Evolutionary conservation across 1,284 basidiomycete species (phyloP).

Genomic region (Moesziomyces aphidis): DNA sequence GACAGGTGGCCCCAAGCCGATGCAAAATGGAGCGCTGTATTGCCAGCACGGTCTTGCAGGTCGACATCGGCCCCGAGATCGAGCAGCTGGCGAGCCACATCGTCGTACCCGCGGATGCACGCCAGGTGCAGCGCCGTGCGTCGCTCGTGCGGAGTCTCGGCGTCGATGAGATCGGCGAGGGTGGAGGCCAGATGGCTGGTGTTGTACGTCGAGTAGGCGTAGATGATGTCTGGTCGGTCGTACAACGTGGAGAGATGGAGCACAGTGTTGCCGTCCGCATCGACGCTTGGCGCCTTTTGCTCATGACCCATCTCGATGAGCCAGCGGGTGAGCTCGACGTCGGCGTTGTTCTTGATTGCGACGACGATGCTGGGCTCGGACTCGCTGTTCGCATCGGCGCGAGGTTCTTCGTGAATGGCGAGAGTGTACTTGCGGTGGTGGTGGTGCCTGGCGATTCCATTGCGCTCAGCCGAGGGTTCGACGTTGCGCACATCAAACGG

Average conservation of each 20-base stretch:
- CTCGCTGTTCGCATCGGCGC: conserved; percentile 1
- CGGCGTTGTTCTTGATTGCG: conserved; percentile 50
- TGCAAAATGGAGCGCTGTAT: conserved; percentile 86
- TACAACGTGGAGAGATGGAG: conserved; percentile 51
- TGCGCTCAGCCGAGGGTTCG: conserved; percentile 7
- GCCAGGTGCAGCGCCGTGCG: conserved; percentile 91
- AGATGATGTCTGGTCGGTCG: conserved; percentile 52
- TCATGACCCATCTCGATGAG: conserved; percentile 62
- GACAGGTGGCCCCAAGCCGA: conserved; percentile 66
- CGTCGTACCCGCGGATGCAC: conserved; percentile 86
- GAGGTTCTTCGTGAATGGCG: conserved; percentile 20
- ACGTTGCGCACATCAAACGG: conserved; percentile 52
- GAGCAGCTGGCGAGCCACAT: conserved; percentile 87
- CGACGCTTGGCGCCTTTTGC: conserved; percentile 31
- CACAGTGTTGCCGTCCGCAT: conserved; percentile 41
- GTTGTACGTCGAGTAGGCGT: conserved; percentile 38
- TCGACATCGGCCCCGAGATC: conserved; percentile 88
- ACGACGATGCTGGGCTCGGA: conserved; percentile 45
- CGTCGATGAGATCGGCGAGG: conserved; percentile 30
- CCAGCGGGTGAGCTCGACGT: conserved; percentile 58
- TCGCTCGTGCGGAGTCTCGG: conserved; percentile 65
- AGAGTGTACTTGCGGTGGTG: conserved; percentile 39
- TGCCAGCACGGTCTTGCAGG: conserved; percentile 87
- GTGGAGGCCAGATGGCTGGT: conserved; percentile 28
- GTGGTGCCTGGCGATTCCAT: conserved; percentile 3